phyloP scores from a whole-genome alignment of 371 early-diverging fungal genomes.

The Amoeboradix gromovi region DNA sequence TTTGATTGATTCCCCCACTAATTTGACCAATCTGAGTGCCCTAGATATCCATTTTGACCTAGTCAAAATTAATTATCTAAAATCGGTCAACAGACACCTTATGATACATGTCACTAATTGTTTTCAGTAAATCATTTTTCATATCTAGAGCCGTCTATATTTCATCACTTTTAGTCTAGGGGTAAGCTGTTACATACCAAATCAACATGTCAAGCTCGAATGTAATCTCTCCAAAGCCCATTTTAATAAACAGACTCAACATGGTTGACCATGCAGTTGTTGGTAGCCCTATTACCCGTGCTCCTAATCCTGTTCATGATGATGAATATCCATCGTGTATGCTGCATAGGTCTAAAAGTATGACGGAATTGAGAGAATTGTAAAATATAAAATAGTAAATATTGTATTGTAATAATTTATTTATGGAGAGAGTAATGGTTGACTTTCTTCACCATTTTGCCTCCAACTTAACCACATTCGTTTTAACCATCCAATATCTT shows the following conservation, averaged over 20 bases:
- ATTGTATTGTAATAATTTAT: not conserved
- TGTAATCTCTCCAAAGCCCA: not conserved
- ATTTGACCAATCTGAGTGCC: not conserved
- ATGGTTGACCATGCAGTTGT: not conserved
- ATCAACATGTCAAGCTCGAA: no score
- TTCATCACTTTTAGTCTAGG: no score
- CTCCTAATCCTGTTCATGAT: not conserved
- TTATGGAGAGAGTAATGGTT: not conserved
- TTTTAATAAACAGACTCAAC: not conserved
- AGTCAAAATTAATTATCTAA: no score
- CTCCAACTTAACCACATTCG: not conserved
- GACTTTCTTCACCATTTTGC: not conserved
- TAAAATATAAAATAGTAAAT: not conserved
- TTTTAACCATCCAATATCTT: not conserved
- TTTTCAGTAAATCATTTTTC: no score
- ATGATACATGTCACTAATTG: no score
- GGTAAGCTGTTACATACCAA: no score
- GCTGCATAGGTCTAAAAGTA: not conserved
- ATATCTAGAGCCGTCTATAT: no score
- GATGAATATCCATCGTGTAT: not conserved
- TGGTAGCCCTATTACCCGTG: not conserved
- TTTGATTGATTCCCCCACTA: not conserved
- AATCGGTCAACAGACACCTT: no score
- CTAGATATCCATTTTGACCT: not conserved
- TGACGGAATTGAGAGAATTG: not conserved